phyloP scores from a whole-genome alignment of 1,284 basidiomycete species.

The Cryptococcus depauperatus region DNA sequence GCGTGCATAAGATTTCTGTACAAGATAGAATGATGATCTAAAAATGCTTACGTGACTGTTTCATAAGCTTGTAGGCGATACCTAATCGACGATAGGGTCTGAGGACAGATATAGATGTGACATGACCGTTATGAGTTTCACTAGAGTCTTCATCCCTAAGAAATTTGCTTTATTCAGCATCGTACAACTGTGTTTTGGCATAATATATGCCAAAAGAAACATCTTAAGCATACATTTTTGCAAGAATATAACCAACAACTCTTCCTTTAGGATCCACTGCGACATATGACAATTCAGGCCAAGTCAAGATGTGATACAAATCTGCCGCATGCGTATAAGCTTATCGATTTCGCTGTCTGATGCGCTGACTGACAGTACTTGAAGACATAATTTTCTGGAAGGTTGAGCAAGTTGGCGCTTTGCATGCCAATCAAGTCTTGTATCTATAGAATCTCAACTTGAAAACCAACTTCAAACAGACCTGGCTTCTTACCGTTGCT shows the following conservation, averaged over 20 bases:
- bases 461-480: neutral
- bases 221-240: constrained; percentile 90
- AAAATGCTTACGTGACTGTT: constrained; percentile 65
- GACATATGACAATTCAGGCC: constrained; percentile 91
- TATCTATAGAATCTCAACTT: constrained; percentile 28
- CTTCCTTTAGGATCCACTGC: constrained; percentile 82
- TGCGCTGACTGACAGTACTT: constrained; percentile 68
- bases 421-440: constrained; percentile 79
- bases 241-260: constrained; percentile 89
- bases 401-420: constrained; percentile 76
- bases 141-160: constrained; percentile 65
- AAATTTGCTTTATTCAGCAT: constrained; percentile 3
- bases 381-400: constrained; percentile 77
- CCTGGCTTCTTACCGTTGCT: constrained; percentile 41
- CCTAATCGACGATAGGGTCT: constrained; percentile 76
- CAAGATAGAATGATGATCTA: neutral
- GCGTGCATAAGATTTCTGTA: neutral
- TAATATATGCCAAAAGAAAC: constrained; percentile 7
- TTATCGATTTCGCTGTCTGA: too few species aligned
- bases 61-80: constrained; percentile 79
- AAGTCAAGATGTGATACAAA: constrained; percentile 78
- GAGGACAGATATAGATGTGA: constrained; percentile 84
- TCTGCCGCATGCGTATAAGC: constrained; percentile 51
- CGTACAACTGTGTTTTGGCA: neutral
- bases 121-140: constrained; percentile 65